Conservation (phyloP, 495 filamentous ascomycete species). For the Hyphodiscus hymeniophilus region DNA sequence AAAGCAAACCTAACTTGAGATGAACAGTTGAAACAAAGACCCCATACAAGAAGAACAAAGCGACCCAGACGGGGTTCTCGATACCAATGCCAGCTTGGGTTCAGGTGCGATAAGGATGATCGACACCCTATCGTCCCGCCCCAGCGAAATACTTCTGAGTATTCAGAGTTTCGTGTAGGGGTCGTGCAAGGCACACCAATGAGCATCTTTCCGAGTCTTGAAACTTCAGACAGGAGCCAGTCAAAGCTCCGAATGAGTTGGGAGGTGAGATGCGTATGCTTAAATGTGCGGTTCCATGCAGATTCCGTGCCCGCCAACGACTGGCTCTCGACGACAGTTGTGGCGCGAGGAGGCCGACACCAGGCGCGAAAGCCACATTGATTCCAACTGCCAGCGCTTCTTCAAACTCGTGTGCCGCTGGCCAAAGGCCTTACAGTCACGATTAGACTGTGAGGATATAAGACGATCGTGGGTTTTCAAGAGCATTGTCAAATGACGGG, state of each 20-base stretch:
- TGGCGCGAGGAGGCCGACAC: conserved; percentile 10
- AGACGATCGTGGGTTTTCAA: too few species aligned
- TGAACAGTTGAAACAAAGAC: conserved; percentile 6
- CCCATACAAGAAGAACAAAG: conserved; percentile 7
- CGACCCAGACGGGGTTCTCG: conserved; percentile 1
- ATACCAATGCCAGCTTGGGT: conserved; percentile 3
- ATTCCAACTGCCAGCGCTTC: conserved; percentile 1
- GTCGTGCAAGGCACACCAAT: conserved; percentile 7
- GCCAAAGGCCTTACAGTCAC: too few species aligned
- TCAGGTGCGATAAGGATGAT: conserved; percentile 10
- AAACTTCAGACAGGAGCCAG: conserved; percentile 18
- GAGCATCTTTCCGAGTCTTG: conserved; percentile 5
- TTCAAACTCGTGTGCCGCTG: background rate
- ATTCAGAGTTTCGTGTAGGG: conserved; percentile 15
- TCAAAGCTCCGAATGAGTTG: conserved; percentile 13
- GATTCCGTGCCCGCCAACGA: background rate
- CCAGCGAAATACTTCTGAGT: conserved; percentile 7
- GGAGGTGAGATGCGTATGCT: conserved; percentile 22
- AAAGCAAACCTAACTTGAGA: conserved; percentile 10
- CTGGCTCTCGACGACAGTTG: conserved; percentile 9
- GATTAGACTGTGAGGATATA: background rate
- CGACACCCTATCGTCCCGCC: conserved; percentile 17
- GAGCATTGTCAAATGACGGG: background rate
- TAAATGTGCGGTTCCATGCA: conserved; percentile 15
- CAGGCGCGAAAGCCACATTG: conserved; percentile 6